phyloP scores from a whole-genome alignment of 441 rosid species.

The Flueggea neowawraea region DNA sequence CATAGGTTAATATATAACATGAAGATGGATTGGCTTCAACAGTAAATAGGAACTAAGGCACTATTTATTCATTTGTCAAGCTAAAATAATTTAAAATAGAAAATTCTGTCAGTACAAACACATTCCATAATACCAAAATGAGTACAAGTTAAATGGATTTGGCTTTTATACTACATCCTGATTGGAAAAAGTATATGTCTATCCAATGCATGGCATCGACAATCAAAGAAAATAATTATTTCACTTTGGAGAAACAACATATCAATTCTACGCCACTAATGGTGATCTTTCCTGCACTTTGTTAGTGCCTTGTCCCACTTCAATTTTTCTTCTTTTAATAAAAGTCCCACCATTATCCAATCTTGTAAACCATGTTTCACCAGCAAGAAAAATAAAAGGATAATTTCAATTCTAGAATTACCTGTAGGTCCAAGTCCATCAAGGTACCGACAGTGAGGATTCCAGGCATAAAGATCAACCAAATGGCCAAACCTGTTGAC shows the following conservation, averaged over 20 bases:
- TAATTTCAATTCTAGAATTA: conserved; percentile 25
- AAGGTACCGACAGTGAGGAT: conserved; percentile 82
- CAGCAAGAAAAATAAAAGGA: conserved; percentile 3
- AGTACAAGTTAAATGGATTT: neutral
- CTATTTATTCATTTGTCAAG: too few species aligned
- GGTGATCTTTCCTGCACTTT: conserved; percentile 14
- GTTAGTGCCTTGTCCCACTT: conserved; percentile 31
- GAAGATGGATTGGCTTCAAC: too few species aligned
- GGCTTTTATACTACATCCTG: too few species aligned
- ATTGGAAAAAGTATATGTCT: neutral
- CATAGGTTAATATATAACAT: too few species aligned
- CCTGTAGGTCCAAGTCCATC: conserved; percentile 96
- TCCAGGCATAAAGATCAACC: conserved; percentile 86
- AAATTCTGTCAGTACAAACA: neutral
- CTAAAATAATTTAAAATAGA: too few species aligned
- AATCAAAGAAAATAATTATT: conserved; percentile 14
- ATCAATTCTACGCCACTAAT: conserved; percentile 13
- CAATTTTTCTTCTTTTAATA: conserved; percentile 9
- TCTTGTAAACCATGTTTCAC: conserved; percentile 5
- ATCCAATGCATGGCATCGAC: conserved; percentile 11
- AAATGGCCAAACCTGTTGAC: conserved; percentile 78
- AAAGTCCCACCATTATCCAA: conserved; percentile 19
- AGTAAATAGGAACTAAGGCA: neutral
- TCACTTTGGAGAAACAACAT: conserved; percentile 15
- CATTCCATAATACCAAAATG: conserved; percentile 3